Evolutionary conservation across 2,329 filamentous ascomycete species (phyloP).

Genomic region (Tolypocladium paradoxum): DNA sequence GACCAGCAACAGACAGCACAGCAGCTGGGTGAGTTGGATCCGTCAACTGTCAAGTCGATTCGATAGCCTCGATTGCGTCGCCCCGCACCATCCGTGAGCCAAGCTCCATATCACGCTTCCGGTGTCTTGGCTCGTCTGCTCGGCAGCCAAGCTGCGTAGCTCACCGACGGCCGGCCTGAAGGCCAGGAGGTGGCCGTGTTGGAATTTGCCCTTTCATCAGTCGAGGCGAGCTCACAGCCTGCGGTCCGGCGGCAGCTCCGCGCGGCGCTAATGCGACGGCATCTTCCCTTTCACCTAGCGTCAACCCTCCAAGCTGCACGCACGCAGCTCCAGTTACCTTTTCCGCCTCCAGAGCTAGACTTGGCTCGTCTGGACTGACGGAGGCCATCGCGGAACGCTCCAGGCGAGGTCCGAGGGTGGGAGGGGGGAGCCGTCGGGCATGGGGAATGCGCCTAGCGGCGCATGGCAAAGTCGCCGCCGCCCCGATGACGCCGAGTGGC

Average conservation of each 20-base stretch:
- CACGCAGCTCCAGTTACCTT: too few relatives aligned
- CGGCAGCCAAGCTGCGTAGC: too few relatives aligned
- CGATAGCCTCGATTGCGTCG: neutral
- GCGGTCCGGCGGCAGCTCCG: neutral
- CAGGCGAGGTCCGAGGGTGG: neutral
- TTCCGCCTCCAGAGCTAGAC: neutral
- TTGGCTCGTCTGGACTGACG: neutral
- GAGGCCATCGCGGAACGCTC: neutral
- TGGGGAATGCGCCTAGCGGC: neutral
- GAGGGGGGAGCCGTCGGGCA: neutral
- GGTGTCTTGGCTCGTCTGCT: too few relatives aligned
- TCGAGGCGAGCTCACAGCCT: neutral
- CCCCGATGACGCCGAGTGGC: neutral
- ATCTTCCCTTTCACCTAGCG: slow-evolving; percentile 1
- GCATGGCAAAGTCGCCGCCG: neutral
- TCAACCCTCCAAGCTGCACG: neutral
- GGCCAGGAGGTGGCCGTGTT: too few relatives aligned
- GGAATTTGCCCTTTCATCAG: too few relatives aligned
- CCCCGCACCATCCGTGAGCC: too few relatives aligned
- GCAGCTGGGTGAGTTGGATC: too few relatives aligned
- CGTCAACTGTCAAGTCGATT: too few relatives aligned
- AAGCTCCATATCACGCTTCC: too few relatives aligned
- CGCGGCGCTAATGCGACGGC: neutral
- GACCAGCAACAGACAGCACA: too few relatives aligned
- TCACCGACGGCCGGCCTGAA: too few relatives aligned